Evolutionary conservation across 495 filamentous ascomycete genomes (phyloP), one percentile per base, ranked within the genome.

Genomic region (Chaetomidium leptoderma): DNA sequence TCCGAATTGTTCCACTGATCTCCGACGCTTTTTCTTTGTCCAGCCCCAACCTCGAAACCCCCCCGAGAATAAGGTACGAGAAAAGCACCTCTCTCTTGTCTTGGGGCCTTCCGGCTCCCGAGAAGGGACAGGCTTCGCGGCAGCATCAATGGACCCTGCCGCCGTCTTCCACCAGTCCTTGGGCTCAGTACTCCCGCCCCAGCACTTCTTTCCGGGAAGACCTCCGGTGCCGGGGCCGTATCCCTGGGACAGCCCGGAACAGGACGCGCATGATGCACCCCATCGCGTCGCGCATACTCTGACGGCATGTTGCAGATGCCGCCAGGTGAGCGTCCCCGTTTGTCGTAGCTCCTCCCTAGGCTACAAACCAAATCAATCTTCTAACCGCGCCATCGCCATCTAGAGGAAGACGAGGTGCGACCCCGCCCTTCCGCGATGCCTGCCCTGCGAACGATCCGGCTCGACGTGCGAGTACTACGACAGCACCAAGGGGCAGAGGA

Each of bases 321-420:
- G 48, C 26, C 39, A 58, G 78, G 90, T 92, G 78, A 76, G 85
- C 49, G 29, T 16, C 51, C 40, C 10, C 21, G 0, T 13, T 11
- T n/a, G n/a, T n/a, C 32, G 2, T 24, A 13, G 14, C 33, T 14
- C 1, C 11, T 16, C 27, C 40, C 47, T 13, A 43, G 17, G 17
- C 21, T 21, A 13, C 13, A 0, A 19, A n/a, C n/a, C n/a, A n/a
- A n/a, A n/a, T n/a, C n/a, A n/a, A n/a, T n/a, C 3, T 26, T 23
- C 43, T 50, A 11, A 50, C 36, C 26, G n/a, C 26, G n/a, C 42
- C 37, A 49, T 39, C 48, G 32, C 37, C 39, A 24, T 55, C 36
- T 65, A 95, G 91, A 84, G 91, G 47, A 97, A 97, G 78, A 95
- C 92, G 23, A 82, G 89, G 77, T 97, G 92, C 72, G 92, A 96